Conservation (phyloP, 768 basidiomycete genomes). For the Amanita inopinata region DNA sequence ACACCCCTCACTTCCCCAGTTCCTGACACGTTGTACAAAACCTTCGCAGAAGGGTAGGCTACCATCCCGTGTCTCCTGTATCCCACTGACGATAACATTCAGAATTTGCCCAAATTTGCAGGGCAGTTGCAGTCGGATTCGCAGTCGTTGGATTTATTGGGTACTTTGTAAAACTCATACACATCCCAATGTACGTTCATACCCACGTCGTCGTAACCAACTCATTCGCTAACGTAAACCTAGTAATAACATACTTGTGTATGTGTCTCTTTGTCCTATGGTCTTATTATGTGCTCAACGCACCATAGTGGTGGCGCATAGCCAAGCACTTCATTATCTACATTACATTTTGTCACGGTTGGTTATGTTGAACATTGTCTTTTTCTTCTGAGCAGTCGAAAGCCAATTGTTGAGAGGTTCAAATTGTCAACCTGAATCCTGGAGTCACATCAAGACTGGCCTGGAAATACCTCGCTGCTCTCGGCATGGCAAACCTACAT, state of each 20-base stretch:
- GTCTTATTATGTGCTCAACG: constrained; percentile 16
- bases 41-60: constrained; percentile 84
- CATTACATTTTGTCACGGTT: constrained; percentile 14
- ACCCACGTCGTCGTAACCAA: neutral
- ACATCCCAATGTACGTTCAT: constrained; percentile 87
- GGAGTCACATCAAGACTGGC: no score
- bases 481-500: no score
- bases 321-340: constrained; percentile 18
- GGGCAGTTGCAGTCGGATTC: constrained; percentile 94
- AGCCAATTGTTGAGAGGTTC: no score
- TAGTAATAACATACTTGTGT: constrained; percentile 98
- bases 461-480: no score
- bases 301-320: constrained; percentile 66
- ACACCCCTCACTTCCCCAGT: constrained; percentile 42
- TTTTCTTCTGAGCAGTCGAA: no score
- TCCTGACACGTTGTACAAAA: constrained; percentile 95
- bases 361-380: no score
- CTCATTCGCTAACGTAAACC: constrained; percentile 12
- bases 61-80: neutral
- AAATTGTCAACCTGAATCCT: no score
- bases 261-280: constrained; percentile 29
- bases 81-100: constrained; percentile 7
- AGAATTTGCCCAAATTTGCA: constrained; percentile 95
- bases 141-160: constrained; percentile 99
- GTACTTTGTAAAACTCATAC: constrained; percentile 96